These are phyloP conservation scores for Aspergillus nanangensis DNA, from an alignment of 495 filamentous ascomycete species.

Conservation along the genomic window DNA sequence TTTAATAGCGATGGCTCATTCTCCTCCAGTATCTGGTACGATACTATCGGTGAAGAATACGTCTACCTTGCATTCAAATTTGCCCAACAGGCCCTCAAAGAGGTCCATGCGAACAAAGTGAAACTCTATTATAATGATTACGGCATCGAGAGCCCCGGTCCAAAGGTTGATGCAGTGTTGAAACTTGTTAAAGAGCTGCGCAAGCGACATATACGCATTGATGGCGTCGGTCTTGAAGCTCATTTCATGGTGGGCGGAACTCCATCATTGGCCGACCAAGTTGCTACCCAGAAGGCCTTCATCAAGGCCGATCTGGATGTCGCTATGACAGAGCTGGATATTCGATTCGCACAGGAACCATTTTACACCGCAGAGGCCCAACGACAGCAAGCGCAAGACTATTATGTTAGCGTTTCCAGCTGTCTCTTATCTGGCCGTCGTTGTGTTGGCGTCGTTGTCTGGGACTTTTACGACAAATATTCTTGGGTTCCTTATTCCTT, in stretches of 20 bases:
- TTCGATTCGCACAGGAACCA: constrained; percentile 37
- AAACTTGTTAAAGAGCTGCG: constrained; percentile 44
- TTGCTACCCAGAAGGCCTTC: constrained; percentile 37
- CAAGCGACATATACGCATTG: constrained; percentile 47
- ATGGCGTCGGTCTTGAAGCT: constrained; percentile 56
- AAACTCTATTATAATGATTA: constrained; percentile 68
- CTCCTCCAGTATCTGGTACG: constrained; percentile 19
- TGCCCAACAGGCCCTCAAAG: constrained; percentile 33
- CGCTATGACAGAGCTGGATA: constrained; percentile 61
- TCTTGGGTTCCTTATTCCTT: constrained; percentile 51
- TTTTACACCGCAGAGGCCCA: constrained; percentile 27
- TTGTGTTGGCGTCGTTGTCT: constrained; percentile 59
- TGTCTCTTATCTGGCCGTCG: constrained; percentile 43
- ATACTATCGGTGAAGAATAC: constrained; percentile 23
- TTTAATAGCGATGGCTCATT: constrained; percentile 38
- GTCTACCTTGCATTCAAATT: constrained; percentile 33
- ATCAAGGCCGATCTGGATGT: constrained; percentile 49
- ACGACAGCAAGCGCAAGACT: constrained; percentile 48
- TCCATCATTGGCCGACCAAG: constrained; percentile 34
- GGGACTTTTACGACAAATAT: constrained; percentile 53
- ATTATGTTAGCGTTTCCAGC: constrained; percentile 45
- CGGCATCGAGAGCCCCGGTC: constrained; percentile 52
- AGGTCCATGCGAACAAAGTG: constrained; percentile 22
- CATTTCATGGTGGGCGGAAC: constrained; percentile 53
- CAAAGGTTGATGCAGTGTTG: constrained; percentile 44